Evolutionary conservation across 768 basidiomycete genomes (phyloP).

Genomic region (Tulasnella sp.): DNA sequence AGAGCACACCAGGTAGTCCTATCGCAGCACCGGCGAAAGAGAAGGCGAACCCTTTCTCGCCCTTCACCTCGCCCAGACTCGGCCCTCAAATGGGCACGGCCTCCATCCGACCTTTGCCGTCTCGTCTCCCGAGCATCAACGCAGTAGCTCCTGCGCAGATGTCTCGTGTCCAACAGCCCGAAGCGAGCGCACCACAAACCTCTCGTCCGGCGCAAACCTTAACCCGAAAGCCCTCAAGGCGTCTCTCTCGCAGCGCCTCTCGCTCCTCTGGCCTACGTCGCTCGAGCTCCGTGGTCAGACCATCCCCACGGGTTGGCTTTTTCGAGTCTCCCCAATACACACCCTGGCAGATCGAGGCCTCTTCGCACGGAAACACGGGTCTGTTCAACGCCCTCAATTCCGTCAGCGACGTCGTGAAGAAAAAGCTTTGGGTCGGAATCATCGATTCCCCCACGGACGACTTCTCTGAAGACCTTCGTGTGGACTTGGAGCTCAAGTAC

Average conservation of each 20-base stretch:
- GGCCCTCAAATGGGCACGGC: conserved; percentile 15
- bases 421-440: conserved; percentile 56
- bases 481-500: conserved; percentile 44
- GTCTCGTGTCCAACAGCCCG: background rate
- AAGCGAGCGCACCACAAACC: background rate
- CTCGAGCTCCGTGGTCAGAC: conserved; percentile 26
- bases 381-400: conserved; percentile 68
- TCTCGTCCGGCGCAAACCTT: background rate
- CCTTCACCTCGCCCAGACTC: conserved; percentile 20
- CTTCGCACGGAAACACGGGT: conserved; percentile 71
- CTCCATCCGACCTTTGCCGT: conserved; percentile 22
- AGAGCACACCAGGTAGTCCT: conserved; percentile 20
- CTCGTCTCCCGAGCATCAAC: conserved; percentile 36
- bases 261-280: conserved; percentile 44
- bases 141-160: conserved; percentile 20
- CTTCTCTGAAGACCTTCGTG: conserved; percentile 44
- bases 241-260: conserved; percentile 29
- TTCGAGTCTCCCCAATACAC: conserved; percentile 10
- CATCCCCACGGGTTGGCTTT: conserved; percentile 19
- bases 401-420: conserved; percentile 42
- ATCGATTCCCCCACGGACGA: conserved; percentile 60
- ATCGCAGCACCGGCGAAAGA: conserved; percentile 36
- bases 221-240: background rate
- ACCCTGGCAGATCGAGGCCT: conserved; percentile 42
- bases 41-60: conserved; percentile 46